These are phyloP conservation scores for Calonectria henricotiae DNA, from an alignment of 2,329 filamentous ascomycete species.

Conservation along the genomic window DNA sequence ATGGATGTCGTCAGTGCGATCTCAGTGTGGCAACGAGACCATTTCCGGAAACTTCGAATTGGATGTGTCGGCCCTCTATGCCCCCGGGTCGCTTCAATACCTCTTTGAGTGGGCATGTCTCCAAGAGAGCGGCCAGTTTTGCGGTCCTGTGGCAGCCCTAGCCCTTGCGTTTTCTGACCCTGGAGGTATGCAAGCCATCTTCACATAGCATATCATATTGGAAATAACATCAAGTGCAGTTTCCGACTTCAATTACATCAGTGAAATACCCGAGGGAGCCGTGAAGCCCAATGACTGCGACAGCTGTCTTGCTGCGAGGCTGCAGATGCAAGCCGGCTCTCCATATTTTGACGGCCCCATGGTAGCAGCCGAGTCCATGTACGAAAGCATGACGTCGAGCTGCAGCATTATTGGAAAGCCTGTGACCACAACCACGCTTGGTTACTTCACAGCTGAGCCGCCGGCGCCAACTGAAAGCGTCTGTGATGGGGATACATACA, in stretches of 20 bases:
- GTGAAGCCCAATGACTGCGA: not conserved
- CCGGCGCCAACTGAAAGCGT: not conserved
- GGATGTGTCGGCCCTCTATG: not conserved
- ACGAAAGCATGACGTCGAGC: not conserved
- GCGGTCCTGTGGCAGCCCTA: not conserved
- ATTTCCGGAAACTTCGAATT: not conserved
- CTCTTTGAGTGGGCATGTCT: not conserved
- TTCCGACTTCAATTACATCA: not conserved
- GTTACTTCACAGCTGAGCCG: not conserved
- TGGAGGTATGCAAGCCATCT: not conserved
- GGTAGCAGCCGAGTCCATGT: not conserved
- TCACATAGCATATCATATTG: not conserved
- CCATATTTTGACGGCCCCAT: not conserved
- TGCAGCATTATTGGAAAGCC: not conserved
- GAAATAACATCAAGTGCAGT: not conserved
- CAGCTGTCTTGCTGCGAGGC: not conserved
- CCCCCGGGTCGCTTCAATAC: not conserved
- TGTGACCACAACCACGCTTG: not conserved
- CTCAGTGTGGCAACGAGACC: not conserved
- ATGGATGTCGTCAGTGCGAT: not conserved
- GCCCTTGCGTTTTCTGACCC: not conserved
- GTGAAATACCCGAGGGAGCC: not conserved
- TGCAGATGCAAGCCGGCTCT: not conserved
- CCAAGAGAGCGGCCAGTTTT: not conserved
- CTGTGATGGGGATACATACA: not conserved